Base-by-base conservation (phyloP, 306 rosid genomes). In the Vicia sativa region DNA sequence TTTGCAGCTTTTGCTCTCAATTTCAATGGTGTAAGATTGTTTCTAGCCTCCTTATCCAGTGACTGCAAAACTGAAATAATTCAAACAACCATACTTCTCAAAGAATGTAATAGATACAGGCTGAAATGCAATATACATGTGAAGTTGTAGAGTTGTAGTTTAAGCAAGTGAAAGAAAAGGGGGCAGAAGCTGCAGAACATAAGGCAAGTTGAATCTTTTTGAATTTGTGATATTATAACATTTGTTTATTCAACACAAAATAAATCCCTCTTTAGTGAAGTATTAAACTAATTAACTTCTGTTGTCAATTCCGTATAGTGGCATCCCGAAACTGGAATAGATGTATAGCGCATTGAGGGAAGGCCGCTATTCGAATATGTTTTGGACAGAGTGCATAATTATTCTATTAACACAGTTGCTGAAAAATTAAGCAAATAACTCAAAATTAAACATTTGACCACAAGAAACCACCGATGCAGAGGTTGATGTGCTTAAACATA, bases 1-100 rank as follows among this genome's bases (percentile, higher is more conserved):
- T 90, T 95, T 41, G 97, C 86, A 16, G 97, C 99, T 84, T 90
- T 95, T 59, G 93, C 89, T 81, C 99, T 83, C 86, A 95, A 79
- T 72, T 88, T 95, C 50, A 85, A 81, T 41, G 99, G 97, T 43
- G 96, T 83, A 48, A 95, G 92, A 65, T 85, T 82, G 70, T 77
- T 87, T 78, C 99, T 86, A 65, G 92, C 82, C 77, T 84, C 81
- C 72, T 79, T 84, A 87, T 90, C 99, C 87, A 90, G 70, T 67
- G 99, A 95, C 87, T 95, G 97, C 87, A 95, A 78, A 85, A 95
- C 99, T 95, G 91, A 66, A 85, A 81, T 81, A 71, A 77, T 73
- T 66, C 73, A 85, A 84, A 73, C 70, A 68, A 37, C 28, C 71
- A 77, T 42, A 31, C 53, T 38, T 44, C 62, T 63, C 60, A 37